phyloP scores from a whole-genome alignment of 805 yeast genomes.

The Yarrowia osloensis region DNA sequence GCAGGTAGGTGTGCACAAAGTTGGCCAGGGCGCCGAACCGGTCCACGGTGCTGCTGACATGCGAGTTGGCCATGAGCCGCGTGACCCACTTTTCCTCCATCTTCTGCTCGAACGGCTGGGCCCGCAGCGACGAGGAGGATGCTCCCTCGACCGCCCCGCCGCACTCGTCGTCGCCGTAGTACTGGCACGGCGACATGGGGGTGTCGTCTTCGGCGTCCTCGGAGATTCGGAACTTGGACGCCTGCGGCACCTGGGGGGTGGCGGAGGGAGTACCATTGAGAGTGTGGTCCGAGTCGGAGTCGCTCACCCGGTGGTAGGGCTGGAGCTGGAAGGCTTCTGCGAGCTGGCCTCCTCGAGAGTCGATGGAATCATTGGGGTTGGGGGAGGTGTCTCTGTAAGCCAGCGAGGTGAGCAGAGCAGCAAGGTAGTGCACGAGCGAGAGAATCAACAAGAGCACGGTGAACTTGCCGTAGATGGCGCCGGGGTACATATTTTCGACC shows the following conservation, averaged over 20 bases:
- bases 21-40: constrained; percentile 41
- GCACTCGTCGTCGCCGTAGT: constrained; percentile 23
- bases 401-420: constrained; percentile 55
- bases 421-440: constrained; percentile 54
- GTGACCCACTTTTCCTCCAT: constrained; percentile 33
- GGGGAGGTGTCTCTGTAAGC: constrained; percentile 47
- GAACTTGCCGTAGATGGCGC: constrained; percentile 70
- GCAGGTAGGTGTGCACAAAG: constrained; percentile 53
- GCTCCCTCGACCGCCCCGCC: background rate
- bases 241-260: constrained; percentile 4
- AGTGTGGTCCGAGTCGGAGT: constrained; percentile 23
- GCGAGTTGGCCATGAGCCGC: constrained; percentile 32
- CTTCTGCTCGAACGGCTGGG: constrained; percentile 29
- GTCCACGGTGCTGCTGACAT: constrained; percentile 36
- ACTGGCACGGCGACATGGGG: constrained; percentile 29
- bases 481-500: constrained; percentile 60
- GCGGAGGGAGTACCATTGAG: constrained; percentile 18
- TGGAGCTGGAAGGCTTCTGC: constrained; percentile 42
- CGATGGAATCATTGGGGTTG: constrained; percentile 32
- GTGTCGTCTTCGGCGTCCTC: constrained; percentile 28
- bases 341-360: too few species aligned
- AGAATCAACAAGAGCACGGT: constrained; percentile 59
- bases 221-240: constrained; percentile 24
- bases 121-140: background rate
- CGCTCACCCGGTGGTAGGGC: constrained; percentile 33